Percentiles rank a stretch among this genome's conserved stretches.
Evolutionary conservation across 176 grass and related monocot species (phyloP).

Genomic region (Tuctoria greenei): DNA sequence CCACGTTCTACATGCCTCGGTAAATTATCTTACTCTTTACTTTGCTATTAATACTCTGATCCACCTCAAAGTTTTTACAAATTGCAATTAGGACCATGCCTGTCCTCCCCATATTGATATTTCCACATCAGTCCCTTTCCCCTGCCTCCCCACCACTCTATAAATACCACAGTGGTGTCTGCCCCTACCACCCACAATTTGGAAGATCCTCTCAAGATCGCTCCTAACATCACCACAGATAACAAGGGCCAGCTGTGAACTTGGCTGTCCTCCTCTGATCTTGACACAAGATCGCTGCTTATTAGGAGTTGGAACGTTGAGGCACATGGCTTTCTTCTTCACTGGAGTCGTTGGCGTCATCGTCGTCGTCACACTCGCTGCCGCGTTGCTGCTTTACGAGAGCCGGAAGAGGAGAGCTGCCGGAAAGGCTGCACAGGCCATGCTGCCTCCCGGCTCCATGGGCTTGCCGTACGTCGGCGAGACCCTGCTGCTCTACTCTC

Average conservation of each 20-base stretch:
- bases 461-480: conserved; percentile 61
- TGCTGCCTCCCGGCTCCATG: conserved; percentile 56
- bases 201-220: conserved; percentile 41
- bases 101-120: background rate
- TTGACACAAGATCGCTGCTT: conserved; percentile 17
- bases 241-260: conserved; percentile 10
- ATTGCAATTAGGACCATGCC: background rate
- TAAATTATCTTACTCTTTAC: background rate
- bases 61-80: background rate
- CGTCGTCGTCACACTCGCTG: background rate
- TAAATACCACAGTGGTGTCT: conserved; percentile 41
- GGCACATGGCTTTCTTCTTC: conserved; percentile 35
- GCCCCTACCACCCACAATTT: conserved; percentile 27
- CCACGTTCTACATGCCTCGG: background rate
- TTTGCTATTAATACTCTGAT: background rate
- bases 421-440: background rate
- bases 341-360: background rate
- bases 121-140: background rate
- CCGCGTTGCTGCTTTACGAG: background rate
- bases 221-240: conserved; percentile 12
- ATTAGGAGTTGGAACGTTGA: background rate
- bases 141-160: background rate
- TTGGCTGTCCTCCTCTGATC: background rate
- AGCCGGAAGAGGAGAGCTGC: background rate
- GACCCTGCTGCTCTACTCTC: conserved; percentile 59